Base-by-base conservation (phyloP, 106 monocot species). In the Alisma plantagoaquatica region DNA sequence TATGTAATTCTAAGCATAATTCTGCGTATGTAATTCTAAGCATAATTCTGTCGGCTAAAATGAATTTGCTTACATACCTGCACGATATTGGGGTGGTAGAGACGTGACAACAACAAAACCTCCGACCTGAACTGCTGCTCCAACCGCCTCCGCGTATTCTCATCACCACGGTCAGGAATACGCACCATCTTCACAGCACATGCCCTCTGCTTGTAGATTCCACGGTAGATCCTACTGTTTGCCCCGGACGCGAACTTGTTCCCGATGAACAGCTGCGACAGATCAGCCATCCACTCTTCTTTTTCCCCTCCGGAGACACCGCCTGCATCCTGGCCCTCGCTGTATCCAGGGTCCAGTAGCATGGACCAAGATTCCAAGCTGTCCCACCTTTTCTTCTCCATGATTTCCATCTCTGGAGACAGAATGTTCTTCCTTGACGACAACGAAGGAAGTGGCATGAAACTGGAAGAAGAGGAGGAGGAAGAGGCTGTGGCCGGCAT, bases 251-350 rank as follows among this genome's bases (percentile, higher is more conserved):
- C 87, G 54, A 94, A 94, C 62, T 81, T 94, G 44, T 88, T 83
- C 16, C 94, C 94, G 16, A 94, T 72, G 51, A 88, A 81, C 1
- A 94, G 74, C 27, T 94, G 84, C 14, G 94, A 94, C 27, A 94
- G 75, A 70, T 94, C 94, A 6, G 87, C 94, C 80, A 77, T 75
- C 94, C 94, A 94, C n/a, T 80, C 80, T 49, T 94, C 94, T 24
- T 23, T 24, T 20, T 77, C 76, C 10, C 51, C 73, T 8, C 55
- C 59, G n/a, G n/a, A n/a, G n/a, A n/a, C n/a, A n/a, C 10, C 23
- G 22, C n/a, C 52, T 2, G 28, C 71, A 5, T 74, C 74, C 21
- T 31, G 35, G 20, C 32, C 28, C 19, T 68, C 72, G 0, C 22
- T 62, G 10, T 53, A 74, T 44, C 77, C 87, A 1, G 74, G 51